Percentiles rank a stretch among this genome's conserved stretches.
phyloP scores from a whole-genome alignment of 768 basidiomycete species.

The Chiua virens region DNA sequence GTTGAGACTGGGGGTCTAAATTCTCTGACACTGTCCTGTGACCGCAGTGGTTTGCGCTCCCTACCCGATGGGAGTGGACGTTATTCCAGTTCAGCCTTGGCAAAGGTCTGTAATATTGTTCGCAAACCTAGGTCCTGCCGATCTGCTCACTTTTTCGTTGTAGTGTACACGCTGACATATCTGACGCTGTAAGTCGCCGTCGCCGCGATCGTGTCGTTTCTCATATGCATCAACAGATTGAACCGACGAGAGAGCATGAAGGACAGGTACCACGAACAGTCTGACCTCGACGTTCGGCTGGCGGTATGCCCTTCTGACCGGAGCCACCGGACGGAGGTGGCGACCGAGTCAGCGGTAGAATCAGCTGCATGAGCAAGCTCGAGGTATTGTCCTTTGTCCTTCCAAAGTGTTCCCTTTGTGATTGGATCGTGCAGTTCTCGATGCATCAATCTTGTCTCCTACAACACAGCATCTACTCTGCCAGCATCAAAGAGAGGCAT shows the following conservation, averaged over 20 bases:
- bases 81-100: constrained; percentile 16
- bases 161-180: constrained; percentile 18
- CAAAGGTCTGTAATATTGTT: constrained; percentile 1
- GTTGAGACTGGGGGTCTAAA: too few relatives aligned
- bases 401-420: too few relatives aligned
- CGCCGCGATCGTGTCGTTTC: background rate
- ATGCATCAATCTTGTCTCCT: too few relatives aligned
- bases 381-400: too few relatives aligned
- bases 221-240: background rate
- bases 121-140: too few relatives aligned
- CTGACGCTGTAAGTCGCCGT: constrained; percentile 9
- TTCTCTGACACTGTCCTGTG: background rate
- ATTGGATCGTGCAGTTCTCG: too few relatives aligned
- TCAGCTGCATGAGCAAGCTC: too few relatives aligned
- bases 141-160: background rate
- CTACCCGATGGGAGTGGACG: constrained; percentile 1
- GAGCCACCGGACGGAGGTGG: background rate
- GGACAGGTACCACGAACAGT: background rate
- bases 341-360: too few relatives aligned
- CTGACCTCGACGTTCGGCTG: background rate
- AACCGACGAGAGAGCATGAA: constrained; percentile 12
- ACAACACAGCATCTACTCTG: too few relatives aligned
- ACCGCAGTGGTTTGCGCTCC: constrained; percentile 8
- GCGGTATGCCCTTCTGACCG: background rate
- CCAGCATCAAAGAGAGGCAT: too few relatives aligned